Evolutionary conservation across 148 eudicot genomes (phyloP), one percentile per base, ranked within the genome.

Genomic region (Fagopyrum homotropicum): DNA sequence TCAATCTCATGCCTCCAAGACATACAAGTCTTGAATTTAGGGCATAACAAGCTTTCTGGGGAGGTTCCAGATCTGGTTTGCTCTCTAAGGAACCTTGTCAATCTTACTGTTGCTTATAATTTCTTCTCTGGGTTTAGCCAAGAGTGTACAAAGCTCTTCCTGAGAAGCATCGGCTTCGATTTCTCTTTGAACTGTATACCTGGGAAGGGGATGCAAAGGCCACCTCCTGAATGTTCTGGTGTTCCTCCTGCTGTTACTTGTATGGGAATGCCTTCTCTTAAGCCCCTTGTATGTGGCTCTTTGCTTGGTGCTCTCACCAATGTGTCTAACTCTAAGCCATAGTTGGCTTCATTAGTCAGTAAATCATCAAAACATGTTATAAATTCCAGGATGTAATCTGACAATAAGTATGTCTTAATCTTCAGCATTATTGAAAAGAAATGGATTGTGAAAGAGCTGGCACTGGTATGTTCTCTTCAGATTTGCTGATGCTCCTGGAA

Each of bases 11-110:
- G 97, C n/a, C 83, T 93, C 19, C 69, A 66, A 5, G 83, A 83
- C 40, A 89, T 93, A 8, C 85, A 91, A 49, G 90, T 93, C 2
- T 73, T 93, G 57, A 89, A 93, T 57, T 74, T 91, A 40, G 97
- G 80, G 1, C 92, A 88, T 76, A 91, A 93, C 70, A 81, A 79
- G 77, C 59, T 91, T 2, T 86, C 92, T 0, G 98, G 97, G 66
- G 84, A 75, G 16, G 47, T 91, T n/a, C 90, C 97, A 8, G 98
- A 91, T 45, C 44, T 85, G 72, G 87, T 93, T n/a, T 93, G 97
- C 75, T 84, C 88, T 10, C 68, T 89, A 64, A 85, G 73, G 22
- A 88, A 77, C 17, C 72, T 93, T 3, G 5, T 84, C 77, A 86
- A 93, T 82, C 76, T 93, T 83, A 93, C 86, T 3, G 86, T 91